Evolutionary conservation across 257 asterid species (phyloP), one percentile per base, ranked within the genome.

Genomic region (Schizonepeta tenuifolia): DNA sequence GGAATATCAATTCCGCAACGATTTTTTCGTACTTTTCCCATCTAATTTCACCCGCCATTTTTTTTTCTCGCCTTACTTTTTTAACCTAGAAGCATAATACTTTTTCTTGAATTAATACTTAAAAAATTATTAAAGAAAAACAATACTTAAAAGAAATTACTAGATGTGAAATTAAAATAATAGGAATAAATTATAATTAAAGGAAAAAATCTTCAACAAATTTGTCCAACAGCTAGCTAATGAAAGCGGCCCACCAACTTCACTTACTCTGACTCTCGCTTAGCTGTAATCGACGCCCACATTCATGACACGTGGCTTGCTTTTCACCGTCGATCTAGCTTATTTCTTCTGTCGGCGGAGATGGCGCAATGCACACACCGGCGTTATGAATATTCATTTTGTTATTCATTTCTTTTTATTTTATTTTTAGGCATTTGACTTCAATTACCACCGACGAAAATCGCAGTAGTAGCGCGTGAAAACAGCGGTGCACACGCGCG

Each of bases 221-320:
- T 62, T 73, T 51, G 13, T 11, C 18, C 69, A 66, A 24, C 26
- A 24, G 26, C 26, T 83, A 80, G 83, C 83, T 68, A 79, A 72
- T 75, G 79, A 75, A 75, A 72, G 72, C 60, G 76, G 75, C 78
- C 53, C 76, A 40, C 82, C 76, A 71, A 72, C 82, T 63, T 78
- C 78, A 70, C 69, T 44, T 7, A 59, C 38, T 61, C 43, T 63
- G 20, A 36, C n/a, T 46, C 62, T 57, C 68, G 24, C 47, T 49
- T 71, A 74, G 82, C 82, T 78, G 69, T 67, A 18, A 64, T 6
- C 1, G 6, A 71, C 71, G 50, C 74, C 76, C 68, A 26, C 41
- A 0, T 2, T 1, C 12, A 0, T 2, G 74, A 40, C 65, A 78
- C 82, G 85, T 81, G 88, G 84, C 65, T 4, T 0, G 33, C 14